A percentile compares a stretch with the other conserved stretches of the same genome.
phyloP scores from a whole-genome alignment of 208 protist species.

The Endotrypanum monterogeii region DNA sequence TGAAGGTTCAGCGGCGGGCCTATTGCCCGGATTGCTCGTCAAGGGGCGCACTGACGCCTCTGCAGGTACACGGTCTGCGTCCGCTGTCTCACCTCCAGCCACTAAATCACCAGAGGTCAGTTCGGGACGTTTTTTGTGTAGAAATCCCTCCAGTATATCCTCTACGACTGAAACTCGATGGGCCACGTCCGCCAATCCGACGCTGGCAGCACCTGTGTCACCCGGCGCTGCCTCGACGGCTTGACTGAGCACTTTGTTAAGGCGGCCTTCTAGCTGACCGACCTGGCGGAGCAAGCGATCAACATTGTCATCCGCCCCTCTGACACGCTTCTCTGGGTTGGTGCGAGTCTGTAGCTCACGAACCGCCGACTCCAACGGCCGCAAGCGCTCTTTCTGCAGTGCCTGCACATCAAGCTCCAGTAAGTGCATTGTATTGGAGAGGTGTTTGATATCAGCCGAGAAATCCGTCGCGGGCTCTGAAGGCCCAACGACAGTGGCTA shows the following conservation, averaged over 20 bases:
- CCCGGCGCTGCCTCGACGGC: slow-evolving; percentile 1
- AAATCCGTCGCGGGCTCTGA: background rate
- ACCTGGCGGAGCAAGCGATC: slow-evolving; percentile 40
- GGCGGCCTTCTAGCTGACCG: slow-evolving; percentile 47
- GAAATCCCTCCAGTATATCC: slow-evolving; percentile 42
- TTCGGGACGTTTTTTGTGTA: background rate
- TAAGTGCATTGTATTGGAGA: slow-evolving; percentile 22
- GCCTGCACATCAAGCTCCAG: slow-evolving; percentile 42
- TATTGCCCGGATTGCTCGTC: background rate
- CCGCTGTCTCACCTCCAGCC: slow-evolving; percentile 13
- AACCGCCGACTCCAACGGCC: slow-evolving; percentile 27
- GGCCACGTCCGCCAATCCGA: slow-evolving; percentile 45
- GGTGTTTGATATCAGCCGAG: slow-evolving; percentile 19
- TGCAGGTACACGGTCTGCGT: slow-evolving; percentile 10
- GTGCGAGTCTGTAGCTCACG: slow-evolving; percentile 15
- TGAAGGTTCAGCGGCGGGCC: slow-evolving; percentile 1
- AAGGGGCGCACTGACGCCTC: slow-evolving; percentile 5
- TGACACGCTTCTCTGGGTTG: slow-evolving; percentile 9
- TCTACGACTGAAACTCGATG: slow-evolving; percentile 53
- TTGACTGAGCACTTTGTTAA: slow-evolving; percentile 43
- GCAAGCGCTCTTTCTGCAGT: slow-evolving; percentile 37
- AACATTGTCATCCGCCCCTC: slow-evolving; percentile 35
- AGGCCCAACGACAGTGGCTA: background rate
- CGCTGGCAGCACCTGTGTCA: slow-evolving; percentile 8
- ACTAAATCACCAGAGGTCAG: background rate